Conservation (phyloP, 306 rosid species). For the Pachyrhizus erosus region DNA sequence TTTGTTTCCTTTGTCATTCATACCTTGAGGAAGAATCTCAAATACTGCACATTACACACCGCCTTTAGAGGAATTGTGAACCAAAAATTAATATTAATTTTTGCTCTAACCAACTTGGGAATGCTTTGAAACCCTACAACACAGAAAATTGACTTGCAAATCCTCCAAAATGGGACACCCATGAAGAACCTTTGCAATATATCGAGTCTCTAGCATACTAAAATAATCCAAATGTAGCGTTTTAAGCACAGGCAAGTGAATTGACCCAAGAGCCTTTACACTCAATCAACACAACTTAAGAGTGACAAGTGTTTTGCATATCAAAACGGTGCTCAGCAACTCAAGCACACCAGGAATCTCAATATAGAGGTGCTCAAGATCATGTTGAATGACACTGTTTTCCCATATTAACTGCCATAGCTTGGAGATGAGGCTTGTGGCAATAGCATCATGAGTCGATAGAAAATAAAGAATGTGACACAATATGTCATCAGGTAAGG, state of each 20-base stretch:
- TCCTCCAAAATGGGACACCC: too few species aligned
- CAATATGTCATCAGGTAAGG: background rate
- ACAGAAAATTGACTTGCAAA: background rate
- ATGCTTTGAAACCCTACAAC: background rate
- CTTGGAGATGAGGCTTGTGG: background rate
- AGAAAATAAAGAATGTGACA: background rate
- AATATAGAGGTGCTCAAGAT: background rate
- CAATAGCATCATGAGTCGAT: background rate
- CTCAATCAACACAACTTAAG: background rate
- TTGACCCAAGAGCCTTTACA: background rate
- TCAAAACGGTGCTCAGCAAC: background rate
- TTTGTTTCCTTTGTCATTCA: background rate
- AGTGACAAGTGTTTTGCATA: background rate
- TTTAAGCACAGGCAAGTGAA: background rate
- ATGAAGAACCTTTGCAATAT: background rate
- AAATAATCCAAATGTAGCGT: background rate
- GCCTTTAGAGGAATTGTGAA: background rate
- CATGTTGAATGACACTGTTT: background rate
- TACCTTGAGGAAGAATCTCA: background rate
- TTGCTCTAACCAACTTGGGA: background rate
- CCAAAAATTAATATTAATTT: background rate
- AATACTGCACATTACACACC: background rate
- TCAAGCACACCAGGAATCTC: background rate
- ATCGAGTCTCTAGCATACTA: background rate
- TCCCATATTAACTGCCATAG: background rate